Base-by-base conservation (phyloP, 371 early-diverging fungal species). In the Apophysomyces variabilis region DNA sequence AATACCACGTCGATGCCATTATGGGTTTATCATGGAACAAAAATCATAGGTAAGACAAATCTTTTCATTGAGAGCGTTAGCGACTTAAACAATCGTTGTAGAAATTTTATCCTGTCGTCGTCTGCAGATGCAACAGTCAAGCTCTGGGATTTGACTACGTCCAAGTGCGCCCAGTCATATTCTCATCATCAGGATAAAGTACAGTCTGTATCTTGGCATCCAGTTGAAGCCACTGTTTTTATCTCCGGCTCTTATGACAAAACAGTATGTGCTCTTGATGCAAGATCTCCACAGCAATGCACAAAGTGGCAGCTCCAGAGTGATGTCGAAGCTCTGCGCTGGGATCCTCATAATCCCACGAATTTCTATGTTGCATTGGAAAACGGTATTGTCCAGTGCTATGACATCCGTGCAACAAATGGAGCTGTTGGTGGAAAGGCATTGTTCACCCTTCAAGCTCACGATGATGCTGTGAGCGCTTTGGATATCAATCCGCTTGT, bases 91-190 rank as follows among this genome's bases (percentile, higher is more conserved):
- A 39, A 26, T 54, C 58, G 2, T 26, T 54, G 9, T 69, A 83
- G 86, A 54, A 95, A 96, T 74, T 83, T 98, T 41, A 79, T 99
- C 66, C 90, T 94, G 7, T 92, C 94, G 37, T 93, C 95, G 11
- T 97, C 97, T 5, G 96, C 97, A 13, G 98, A 98, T 72, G 89
- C 89, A 4, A 97, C 96, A n/a, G 92, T 97, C 39, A 97, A 97
- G 76, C 86, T 98, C 39, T 98, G 98, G 98, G 98, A 99, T 74
- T 79, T 98, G 70, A 82, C 76, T 38, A 84, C 86, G 5, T 85
- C 83, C 18, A 83, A 80, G 63, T 91, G 90, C 63, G 89, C 86
- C 16, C 89, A 89, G 46, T 91, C 92, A 13, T 96, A 92, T 75
- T 73, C 62, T 39, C 95, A 95, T 75, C 99, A 98, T 74, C 87